phyloP scores from a whole-genome alignment of 805 yeast species.

The Cyberlindnera mississippiensis region DNA sequence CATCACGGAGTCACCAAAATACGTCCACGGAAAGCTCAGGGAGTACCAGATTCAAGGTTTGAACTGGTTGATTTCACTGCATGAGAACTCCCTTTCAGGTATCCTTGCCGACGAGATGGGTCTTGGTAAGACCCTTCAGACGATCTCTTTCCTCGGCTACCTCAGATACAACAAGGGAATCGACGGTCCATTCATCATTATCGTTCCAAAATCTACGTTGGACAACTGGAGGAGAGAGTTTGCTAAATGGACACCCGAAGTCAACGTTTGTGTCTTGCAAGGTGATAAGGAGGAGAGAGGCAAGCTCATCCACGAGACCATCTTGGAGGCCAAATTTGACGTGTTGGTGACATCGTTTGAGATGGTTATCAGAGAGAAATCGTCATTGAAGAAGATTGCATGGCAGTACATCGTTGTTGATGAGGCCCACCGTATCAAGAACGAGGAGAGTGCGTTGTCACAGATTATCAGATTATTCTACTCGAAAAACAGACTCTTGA shows the following conservation, averaged over 20 bases:
- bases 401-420: constrained; percentile 96
- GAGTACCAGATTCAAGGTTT: constrained; percentile 94
- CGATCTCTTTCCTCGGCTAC: constrained; percentile 88
- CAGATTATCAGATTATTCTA: constrained; percentile 88
- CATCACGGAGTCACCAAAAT: constrained; percentile 83
- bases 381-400: constrained; percentile 70
- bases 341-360: constrained; percentile 90
- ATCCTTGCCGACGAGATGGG: constrained; percentile 99
- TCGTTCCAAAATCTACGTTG: constrained; percentile 92
- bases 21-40: constrained; percentile 70
- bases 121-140: constrained; percentile 91
- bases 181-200: constrained; percentile 86
- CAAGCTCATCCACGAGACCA: constrained; percentile 49
- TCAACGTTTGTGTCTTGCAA: constrained; percentile 76
- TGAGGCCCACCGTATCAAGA: constrained; percentile 95
- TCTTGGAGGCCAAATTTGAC: constrained; percentile 78
- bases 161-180: constrained; percentile 71
- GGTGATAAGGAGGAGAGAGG: constrained; percentile 84
- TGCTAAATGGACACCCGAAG: constrained; percentile 94
- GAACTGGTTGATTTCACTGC: constrained; percentile 87
- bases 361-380: constrained; percentile 86
- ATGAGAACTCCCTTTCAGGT: constrained; percentile 87
- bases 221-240: constrained; percentile 97
- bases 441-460: constrained; percentile 87
- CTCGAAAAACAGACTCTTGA: constrained; percentile 77